Base-by-base conservation (phyloP, 208 protist genomes). In the Porcisia deanei region DNA sequence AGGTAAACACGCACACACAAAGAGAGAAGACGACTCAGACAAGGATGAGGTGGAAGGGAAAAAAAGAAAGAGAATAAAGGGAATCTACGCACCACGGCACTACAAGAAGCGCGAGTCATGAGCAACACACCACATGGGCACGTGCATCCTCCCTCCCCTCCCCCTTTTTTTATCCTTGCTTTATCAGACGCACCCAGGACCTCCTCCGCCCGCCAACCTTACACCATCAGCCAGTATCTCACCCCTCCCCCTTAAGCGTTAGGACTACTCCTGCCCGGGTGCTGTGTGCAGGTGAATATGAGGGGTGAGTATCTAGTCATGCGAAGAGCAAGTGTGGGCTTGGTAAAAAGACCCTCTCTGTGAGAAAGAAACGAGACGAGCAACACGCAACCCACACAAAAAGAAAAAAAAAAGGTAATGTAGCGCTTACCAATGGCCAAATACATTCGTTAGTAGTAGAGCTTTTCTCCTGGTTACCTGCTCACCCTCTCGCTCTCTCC, bases 331-430 rank as follows among this genome's bases (percentile, higher is more conserved):
- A 60, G 34, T 4, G 47, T 57, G 22, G 30, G 12, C 14, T 58
- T 25, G 55, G 14, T 71, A n/a, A 39, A 39, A 9, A n/a, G n/a
- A 14, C 16, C n/a, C 54, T 57, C 16, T 25, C 30, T 60, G 57
- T 18, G 73, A 64, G 18, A 3, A 76, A 57, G 61, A 39, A 72
- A 12, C n/a, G 22, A 65, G 39, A 71, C 22, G 71, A 8, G 63
- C 43, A 47, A 65, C 34, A 59, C 52, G 58, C 22, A 63, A 71
- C 4, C 18, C 12, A 18, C 3, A 18, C 6, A 22, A 34, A 57
- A 22, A 14, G 43, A 20, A 67, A 65, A 65, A 71, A 63, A 49
- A 59, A 77, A 43, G 30, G 30, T 73, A 22, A 22, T 12, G 30
- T 9, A 10, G 30, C 30, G 30, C 30, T 0, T 22, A 3, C 47